Percentiles rank a stretch among this genome's conserved stretches.
Evolutionary conservation across 495 filamentous ascomycete genomes (phyloP).

Genomic region (Daldinia concentrica): DNA sequence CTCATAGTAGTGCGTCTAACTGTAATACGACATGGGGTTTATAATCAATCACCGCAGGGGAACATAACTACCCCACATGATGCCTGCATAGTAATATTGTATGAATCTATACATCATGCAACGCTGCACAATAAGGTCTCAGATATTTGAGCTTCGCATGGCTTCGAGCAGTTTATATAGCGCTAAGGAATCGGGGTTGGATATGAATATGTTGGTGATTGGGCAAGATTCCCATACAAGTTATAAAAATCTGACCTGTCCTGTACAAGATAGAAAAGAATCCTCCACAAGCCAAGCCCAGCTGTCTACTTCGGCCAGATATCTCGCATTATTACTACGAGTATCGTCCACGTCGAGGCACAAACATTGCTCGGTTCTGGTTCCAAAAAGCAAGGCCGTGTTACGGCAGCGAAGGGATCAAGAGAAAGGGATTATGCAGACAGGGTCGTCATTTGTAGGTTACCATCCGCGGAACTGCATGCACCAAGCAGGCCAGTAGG

Average conservation of each 20-base stretch:
- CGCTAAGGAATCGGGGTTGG: background rate
- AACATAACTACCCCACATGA: background rate
- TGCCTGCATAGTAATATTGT: too few species aligned
- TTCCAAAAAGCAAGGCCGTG: constrained; percentile 6
- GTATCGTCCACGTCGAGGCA: constrained; percentile 13
- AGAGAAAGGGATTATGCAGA: constrained; percentile 8
- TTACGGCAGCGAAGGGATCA: background rate
- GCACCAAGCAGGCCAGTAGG: constrained; percentile 1
- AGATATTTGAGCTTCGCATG: too few species aligned
- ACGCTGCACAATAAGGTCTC: background rate
- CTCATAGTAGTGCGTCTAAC: background rate
- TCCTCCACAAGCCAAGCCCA: constrained; percentile 23
- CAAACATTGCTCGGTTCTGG: constrained; percentile 13
- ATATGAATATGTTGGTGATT: background rate
- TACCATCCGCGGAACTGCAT: constrained; percentile 18
- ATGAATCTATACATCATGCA: background rate
- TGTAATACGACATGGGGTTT: background rate
- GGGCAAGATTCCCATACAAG: background rate
- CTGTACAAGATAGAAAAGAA: constrained; percentile 13
- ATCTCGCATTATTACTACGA: constrained; percentile 8
- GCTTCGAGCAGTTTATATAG: background rate
- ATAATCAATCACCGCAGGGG: background rate
- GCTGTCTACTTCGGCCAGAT: constrained; percentile 28
- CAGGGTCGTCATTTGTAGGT: constrained; percentile 19
- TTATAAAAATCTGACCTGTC: constrained; percentile 5